These are phyloP conservation scores for Tricholoma hemisulphureum DNA, from an alignment of 768 basidiomycete species.

Conservation along the genomic window DNA sequence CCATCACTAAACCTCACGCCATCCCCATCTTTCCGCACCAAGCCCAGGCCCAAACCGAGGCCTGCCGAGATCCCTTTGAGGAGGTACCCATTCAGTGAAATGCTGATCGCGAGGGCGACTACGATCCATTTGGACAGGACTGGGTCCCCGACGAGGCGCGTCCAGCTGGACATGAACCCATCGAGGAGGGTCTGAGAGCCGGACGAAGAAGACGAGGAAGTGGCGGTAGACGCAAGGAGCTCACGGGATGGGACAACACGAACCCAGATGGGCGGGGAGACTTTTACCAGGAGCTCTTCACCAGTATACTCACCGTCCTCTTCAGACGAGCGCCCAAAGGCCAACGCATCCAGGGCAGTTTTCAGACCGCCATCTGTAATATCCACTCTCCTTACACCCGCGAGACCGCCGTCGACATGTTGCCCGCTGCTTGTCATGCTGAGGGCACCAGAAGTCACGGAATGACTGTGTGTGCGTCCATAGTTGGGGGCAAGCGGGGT, in stretches of 20 bases:
- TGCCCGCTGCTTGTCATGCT: constrained; percentile 1
- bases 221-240: constrained; percentile 2
- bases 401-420: not conserved
- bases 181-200: constrained; percentile 56
- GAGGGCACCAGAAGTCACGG: constrained; percentile 10
- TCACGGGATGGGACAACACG: constrained; percentile 39
- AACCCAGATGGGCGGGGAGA: constrained; percentile 60
- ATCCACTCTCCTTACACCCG: constrained; percentile 60
- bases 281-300: constrained; percentile 49
- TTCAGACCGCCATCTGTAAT: constrained; percentile 61
- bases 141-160: constrained; percentile 88
- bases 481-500: constrained; percentile 70
- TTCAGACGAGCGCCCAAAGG: constrained; percentile 26
- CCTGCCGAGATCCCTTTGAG: constrained; percentile 81
- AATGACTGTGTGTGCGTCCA: constrained; percentile 4
- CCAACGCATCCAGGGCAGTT: constrained; percentile 57
- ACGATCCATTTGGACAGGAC: constrained; percentile 95
- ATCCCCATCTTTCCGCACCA: constrained; percentile 16
- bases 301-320: constrained; percentile 6
- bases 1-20: constrained; percentile 25
- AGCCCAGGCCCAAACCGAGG: constrained; percentile 29
- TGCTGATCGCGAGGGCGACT: constrained; percentile 77
- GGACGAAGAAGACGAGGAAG: constrained; percentile 4
- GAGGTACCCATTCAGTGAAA: constrained; percentile 89
- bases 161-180: constrained; percentile 89